Conservation (phyloP, 176 grass and related monocot genomes). For the Dactylis glomerata region DNA sequence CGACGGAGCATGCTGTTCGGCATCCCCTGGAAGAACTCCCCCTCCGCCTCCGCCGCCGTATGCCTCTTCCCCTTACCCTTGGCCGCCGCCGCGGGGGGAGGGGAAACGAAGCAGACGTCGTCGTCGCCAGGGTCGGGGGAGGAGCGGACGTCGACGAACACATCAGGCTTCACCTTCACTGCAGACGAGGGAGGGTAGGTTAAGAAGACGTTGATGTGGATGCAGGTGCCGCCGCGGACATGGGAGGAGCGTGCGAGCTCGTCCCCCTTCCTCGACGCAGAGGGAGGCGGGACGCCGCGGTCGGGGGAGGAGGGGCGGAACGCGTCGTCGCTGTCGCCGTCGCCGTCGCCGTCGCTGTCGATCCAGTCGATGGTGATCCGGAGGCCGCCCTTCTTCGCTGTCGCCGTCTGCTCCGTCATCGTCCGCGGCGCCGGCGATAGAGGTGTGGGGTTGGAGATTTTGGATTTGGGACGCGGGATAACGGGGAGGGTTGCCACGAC, state of each 20-base stretch:
- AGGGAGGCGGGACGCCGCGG: background rate
- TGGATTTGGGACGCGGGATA: too few relatives aligned
- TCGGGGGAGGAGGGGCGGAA: background rate
- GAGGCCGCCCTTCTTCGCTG: background rate
- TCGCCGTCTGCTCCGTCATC: background rate
- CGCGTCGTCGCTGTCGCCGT: background rate
- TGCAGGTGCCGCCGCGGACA: too few relatives aligned
- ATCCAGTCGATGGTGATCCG: background rate
- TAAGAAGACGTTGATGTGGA: too few relatives aligned
- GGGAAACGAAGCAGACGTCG: background rate
- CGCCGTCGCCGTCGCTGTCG: background rate
- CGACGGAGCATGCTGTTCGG: background rate
- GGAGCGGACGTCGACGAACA: too few relatives aligned
- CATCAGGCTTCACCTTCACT: too few relatives aligned
- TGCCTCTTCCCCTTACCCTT: background rate
- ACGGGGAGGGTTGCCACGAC: too few relatives aligned
- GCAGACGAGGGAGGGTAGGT: too few relatives aligned
- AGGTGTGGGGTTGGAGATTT: too few relatives aligned
- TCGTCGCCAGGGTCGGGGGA: too few relatives aligned
- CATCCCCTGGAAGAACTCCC: background rate
- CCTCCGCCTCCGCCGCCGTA: background rate
- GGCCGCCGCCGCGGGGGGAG: background rate
- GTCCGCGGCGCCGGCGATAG: background rate
- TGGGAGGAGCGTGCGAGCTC: background rate
- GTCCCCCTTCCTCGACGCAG: background rate